phyloP scores from a whole-genome alignment of 2,329 filamentous ascomycete species.

The Botrytis fabae region DNA sequence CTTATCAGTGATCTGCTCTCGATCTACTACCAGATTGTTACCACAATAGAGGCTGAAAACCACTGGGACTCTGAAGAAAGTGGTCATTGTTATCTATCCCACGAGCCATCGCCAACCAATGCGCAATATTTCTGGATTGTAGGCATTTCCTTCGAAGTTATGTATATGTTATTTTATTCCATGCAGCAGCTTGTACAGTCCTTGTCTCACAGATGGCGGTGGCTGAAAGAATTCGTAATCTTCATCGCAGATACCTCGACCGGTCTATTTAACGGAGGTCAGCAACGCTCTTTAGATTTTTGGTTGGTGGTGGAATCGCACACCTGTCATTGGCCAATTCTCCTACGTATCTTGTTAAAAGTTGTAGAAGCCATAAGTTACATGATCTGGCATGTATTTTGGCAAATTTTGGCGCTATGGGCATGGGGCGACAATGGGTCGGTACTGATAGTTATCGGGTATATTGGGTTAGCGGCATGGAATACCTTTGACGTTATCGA shows the following conservation, averaged over 20 bases:
- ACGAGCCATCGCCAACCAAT: constrained; percentile 22
- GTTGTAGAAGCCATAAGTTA: background rate
- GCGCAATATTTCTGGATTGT: constrained; percentile 26
- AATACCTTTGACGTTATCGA: constrained; percentile 27
- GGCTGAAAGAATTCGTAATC: background rate
- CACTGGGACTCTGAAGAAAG: constrained; percentile 24
- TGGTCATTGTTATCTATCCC: constrained; percentile 24
- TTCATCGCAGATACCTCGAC: constrained; percentile 7
- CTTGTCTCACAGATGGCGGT: background rate
- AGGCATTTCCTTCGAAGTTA: constrained; percentile 21
- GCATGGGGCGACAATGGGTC: constrained; percentile 26
- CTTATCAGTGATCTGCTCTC: constrained; percentile 21
- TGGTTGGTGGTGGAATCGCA: background rate
- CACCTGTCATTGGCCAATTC: background rate
- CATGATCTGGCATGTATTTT: constrained; percentile 6
- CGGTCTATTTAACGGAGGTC: background rate
- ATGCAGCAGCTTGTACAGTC: background rate
- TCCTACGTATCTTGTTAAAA: background rate
- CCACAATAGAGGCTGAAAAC: constrained; percentile 12
- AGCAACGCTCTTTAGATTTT: background rate
- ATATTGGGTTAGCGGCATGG: constrained; percentile 25
- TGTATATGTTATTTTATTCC: constrained; percentile 19
- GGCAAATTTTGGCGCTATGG: constrained; percentile 20
- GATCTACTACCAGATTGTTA: constrained; percentile 20
- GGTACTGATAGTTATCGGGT: constrained; percentile 18